A percentile compares a stretch with the other conserved stretches of the same genome.
phyloP scores from a whole-genome alignment of 176 grass and related monocot species.

The Oryza glumipatula region DNA sequence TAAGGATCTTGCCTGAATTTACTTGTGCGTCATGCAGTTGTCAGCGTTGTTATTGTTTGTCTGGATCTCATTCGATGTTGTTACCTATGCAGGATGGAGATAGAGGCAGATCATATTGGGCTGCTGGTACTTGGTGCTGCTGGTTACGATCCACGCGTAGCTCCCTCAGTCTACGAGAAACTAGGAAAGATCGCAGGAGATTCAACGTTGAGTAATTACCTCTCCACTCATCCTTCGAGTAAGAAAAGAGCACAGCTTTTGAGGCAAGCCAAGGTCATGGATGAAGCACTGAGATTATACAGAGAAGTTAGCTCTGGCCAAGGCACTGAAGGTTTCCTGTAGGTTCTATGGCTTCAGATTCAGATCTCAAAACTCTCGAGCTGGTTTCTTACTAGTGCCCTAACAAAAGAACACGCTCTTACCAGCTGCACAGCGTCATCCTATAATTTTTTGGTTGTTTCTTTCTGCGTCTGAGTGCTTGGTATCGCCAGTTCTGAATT shows the following conservation, averaged over 20 bases:
- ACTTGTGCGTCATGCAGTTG: neutral
- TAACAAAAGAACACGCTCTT: neutral
- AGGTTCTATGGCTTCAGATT: conserved; percentile 21
- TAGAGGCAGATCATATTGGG: conserved; percentile 96
- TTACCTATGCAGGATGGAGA: conserved; percentile 76
- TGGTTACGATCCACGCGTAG: conserved; percentile 91
- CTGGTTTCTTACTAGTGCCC: neutral
- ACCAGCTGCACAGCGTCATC: neutral
- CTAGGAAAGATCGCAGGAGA: conserved; percentile 71
- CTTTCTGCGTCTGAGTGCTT: neutral
- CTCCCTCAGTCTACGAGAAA: conserved; percentile 80
- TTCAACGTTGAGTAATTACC: conserved; percentile 67
- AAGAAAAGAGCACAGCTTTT: conserved; percentile 81
- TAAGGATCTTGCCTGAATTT: neutral
- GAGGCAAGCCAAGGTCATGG: conserved; percentile 68
- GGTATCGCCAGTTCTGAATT: neutral
- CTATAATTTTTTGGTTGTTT: neutral
- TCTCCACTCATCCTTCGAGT: conserved; percentile 90
- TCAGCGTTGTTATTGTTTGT: conserved; percentile 2
- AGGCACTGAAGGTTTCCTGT: conserved; percentile 79
- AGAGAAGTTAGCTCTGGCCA: conserved; percentile 56
- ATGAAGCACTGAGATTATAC: conserved; percentile 74
- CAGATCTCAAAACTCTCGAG: neutral
- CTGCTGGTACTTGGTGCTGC: conserved; percentile 80
- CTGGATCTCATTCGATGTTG: conserved; percentile 9